Base-by-base conservation (phyloP, 345 rosid species). In the Dovyalis caffra region DNA sequence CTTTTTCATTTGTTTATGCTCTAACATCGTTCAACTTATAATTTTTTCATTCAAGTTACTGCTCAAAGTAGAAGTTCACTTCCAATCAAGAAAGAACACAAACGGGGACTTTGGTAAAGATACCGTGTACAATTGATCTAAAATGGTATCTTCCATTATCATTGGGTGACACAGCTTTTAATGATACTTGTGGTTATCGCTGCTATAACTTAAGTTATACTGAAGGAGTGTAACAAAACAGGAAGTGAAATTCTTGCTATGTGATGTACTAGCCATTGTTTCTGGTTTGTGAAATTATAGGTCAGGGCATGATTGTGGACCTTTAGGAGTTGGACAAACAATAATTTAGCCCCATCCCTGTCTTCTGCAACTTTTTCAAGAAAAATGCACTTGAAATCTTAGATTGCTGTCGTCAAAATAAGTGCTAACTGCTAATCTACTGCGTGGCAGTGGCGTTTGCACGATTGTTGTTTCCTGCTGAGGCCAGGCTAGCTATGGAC, bases 401-500 rank as follows among this genome's bases (percentile, higher is more conserved):
- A n/a, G 28, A 8, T 53, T 53, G 28, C 23, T n/a, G 60, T 3
- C 10, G 26, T 53, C 47, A n/a, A 53, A 53, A 23, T 53, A n/a
- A n/a, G 60, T 8, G 26, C 28, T 53, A 9, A 53, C 25, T 53
- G 60, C 60, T 23, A 53, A n/a, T 53, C 60, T n/a, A 53, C 28
- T 65, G 9, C 40, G 25, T 63, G 64, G 16, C 88, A 87, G 90
- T 87, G 76, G 76, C 72, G 53, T 82, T 82, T 65, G 88, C 90
- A 7, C 64, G 71, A 38, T 72, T 78, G 76, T 57, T 82, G 31
- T 87, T 79, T 70, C 90, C 90, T 14, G 69, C 78, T 1, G 88
- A 87, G 78, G 87, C 87, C 62, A 85, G 64, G 77, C 51, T 78
- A 33, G 90, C 90, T 3, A 85, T 83, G 87, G 83, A 83, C 71